Conservation (phyloP, 352 stramenopile genomes). For the Phytophthora sojae region DNA sequence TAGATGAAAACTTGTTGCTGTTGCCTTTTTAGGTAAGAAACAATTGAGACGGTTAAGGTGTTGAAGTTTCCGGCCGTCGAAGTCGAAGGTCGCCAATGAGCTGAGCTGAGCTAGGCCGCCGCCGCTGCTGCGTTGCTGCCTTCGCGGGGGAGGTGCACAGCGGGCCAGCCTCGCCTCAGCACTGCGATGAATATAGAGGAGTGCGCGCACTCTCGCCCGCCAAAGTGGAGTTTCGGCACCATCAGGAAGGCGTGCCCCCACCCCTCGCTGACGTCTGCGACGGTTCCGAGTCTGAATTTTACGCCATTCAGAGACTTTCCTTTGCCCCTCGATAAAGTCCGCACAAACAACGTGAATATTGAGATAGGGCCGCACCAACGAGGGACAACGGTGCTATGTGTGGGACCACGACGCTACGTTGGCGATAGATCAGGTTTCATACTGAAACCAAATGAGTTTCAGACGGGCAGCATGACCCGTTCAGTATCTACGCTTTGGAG, state of each 20-base stretch:
- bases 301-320: slow-evolving; percentile 4
- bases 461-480: slow-evolving; percentile 22
- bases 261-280: neutral
- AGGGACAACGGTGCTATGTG: slow-evolving; percentile 8
- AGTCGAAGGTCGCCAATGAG: neutral
- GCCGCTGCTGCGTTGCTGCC: neutral
- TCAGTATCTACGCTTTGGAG: slow-evolving; percentile 5
- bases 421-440: slow-evolving; percentile 28
- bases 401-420: slow-evolving; percentile 20
- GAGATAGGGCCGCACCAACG: neutral
- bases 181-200: neutral
- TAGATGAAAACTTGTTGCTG: neutral
- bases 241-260: neutral
- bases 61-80: neutral
- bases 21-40: neutral
- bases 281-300: slow-evolving; percentile 1
- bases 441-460: slow-evolving; percentile 24
- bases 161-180: neutral
- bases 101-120: neutral
- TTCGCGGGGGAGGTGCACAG: neutral
- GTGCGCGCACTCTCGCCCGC: neutral
- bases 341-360: no score
- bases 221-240: neutral
- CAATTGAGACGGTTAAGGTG: neutral
- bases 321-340: neutral